Conservation (phyloP, 257 asterid genomes). For the Rubia yunnanensis region DNA sequence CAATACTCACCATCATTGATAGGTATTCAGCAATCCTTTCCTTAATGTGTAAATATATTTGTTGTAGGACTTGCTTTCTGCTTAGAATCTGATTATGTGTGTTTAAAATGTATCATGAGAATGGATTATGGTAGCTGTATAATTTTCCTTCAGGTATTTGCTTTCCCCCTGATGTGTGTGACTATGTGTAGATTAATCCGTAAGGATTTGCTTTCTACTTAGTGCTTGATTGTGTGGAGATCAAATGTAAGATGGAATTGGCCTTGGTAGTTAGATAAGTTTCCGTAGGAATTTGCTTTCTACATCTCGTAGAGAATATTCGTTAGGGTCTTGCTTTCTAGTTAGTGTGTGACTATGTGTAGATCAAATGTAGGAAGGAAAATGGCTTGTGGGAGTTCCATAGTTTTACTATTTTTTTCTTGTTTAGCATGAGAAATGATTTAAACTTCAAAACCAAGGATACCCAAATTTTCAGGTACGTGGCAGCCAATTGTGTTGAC, state of each 20-base stretch:
- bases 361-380: background rate
- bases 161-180: background rate
- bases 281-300: background rate
- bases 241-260: background rate
- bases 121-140: background rate
- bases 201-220: too few species aligned
- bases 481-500: constrained; percentile 50
- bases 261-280: background rate
- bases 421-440: constrained; percentile 1
- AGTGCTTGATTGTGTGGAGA: background rate
- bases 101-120: too few species aligned
- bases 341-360: background rate
- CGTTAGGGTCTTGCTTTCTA: too few species aligned
- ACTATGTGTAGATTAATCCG: too few species aligned
- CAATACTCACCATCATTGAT: constrained; percentile 76
- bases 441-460: background rate
- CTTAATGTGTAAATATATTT: background rate
- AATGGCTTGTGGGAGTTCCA: background rate
- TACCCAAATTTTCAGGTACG: constrained; percentile 41
- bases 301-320: too few species aligned
- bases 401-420: constrained; percentile 1
- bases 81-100: background rate
- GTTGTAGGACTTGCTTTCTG: background rate
- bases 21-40: constrained; percentile 31
- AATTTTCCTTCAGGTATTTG: background rate